Evolutionary conservation across 1,284 basidiomycete genomes (phyloP), one percentile per base, ranked within the genome.

Genomic region (Apiotrichum siamense): DNA sequence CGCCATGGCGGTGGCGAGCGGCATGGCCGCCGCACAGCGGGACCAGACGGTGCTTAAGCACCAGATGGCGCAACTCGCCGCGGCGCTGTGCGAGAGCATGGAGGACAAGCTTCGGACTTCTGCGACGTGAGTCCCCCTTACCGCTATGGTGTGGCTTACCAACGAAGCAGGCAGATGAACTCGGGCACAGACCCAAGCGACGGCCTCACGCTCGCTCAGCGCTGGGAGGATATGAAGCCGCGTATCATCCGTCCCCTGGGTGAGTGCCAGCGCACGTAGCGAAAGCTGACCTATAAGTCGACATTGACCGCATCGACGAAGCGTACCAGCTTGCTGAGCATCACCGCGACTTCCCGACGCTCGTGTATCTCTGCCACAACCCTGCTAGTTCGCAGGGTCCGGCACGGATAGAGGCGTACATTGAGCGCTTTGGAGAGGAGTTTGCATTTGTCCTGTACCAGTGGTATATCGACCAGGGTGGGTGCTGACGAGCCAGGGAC

Each of bases 401-500:
- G 1, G 64, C 64, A 1, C 61, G 70, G 20, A 60, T 77, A 12
- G 70, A 86, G 61, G 69, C 71, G 4, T 97, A 94, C 70, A 82
- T 97, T 48, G 81, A 87, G 44, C 80, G 77, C 57, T 97, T 88
- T 73, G 82, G 85, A 46, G 82, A 89, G 39, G 82, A 82, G 23
- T 99, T 97, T 64, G 87, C 92, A 0, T 85, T 81, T 23, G 86
- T 91, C 65, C 78, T 97, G 29, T 97, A 91, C 69, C 79, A 83
- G 58, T 97, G 73, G 71, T 79, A 77, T 61, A 72, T 80, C 47
- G 76, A 78, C 41, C 69, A 76, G 29, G 75, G 77, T 75, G 41
- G 48, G 73, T 65, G 13, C 46, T 25, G 18, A 41, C 24, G 21
- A 23, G 33, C 25, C 53, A 13, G 27, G 32, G n/a, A 9, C 47